Base-by-base conservation (phyloP, 2,329 filamentous ascomycete species). In the Verticillium tricorpus region DNA sequence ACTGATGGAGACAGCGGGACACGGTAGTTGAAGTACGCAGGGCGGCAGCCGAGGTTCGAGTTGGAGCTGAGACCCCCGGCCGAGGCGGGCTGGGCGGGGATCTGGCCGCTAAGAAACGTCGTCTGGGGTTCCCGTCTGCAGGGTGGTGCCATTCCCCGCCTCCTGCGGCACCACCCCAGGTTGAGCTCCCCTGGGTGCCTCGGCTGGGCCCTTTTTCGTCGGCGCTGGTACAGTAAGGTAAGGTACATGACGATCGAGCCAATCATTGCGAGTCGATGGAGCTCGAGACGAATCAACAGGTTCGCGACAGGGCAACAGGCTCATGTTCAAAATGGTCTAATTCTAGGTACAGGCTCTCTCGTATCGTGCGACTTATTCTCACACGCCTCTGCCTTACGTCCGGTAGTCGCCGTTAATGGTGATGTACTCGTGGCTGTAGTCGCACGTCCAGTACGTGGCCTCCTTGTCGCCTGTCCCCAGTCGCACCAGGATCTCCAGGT, bases 381-480 rank as follows among this genome's bases (percentile, higher is more conserved):
- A 28, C 28, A 28, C 28, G 28, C n/a, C n/a, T 22, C 19, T 35
- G 34, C 7, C 45, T 28, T 50, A 66, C 32, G 87, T 89, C 65
- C 87, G 80, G 71, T 89, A 89, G 70, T 89, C 86, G 34, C 86
- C 86, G 69, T 89, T 89, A 67, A 89, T 89, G 5, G 85, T 86
- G 40, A 86, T 85, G 71, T 87, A 96, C 80, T 93, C 90, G 71
- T 93, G 90, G 71, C 89, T 92, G 68, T 93, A 92, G 73, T 96
- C 92, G 71, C 92, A 95, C 45, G 91, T 95, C 87, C 90, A 95
- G 73, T 92, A 91, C 5, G 87, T 85, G 1, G 89, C 88, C 73
- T 89, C 85, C 71, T 88, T 82, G 37, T 83, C 79, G 50, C 86
- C 88, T 56, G 89, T 90, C 31, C 90, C 90, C 60, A 96, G 73